Percentiles rank a stretch among this genome's conserved stretches.
Evolutionary conservation across 495 filamentous ascomycete species (phyloP).

Genomic region (Penicillium turbatum): DNA sequence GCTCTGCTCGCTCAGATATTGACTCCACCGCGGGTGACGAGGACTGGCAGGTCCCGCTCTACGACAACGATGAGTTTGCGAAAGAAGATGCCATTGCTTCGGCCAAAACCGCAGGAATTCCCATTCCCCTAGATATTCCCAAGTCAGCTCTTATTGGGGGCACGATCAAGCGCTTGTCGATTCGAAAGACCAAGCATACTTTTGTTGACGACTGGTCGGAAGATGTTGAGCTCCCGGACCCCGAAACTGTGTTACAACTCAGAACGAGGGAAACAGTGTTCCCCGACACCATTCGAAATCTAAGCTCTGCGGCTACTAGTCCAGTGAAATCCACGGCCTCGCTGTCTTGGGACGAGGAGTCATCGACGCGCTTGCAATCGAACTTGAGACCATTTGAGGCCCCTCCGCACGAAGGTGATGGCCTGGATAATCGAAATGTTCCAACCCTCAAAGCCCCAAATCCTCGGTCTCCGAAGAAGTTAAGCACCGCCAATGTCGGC

Average conservation of each 20-base stretch:
- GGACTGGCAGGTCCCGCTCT: conserved; percentile 76
- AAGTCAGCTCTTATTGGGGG: conserved; percentile 90
- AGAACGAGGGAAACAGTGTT: conserved; percentile 58
- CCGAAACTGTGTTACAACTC: conserved; percentile 56
- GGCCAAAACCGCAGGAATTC: conserved; percentile 84
- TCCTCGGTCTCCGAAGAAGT: conserved; percentile 49
- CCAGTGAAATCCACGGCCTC: conserved; percentile 36
- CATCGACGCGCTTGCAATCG: conserved; percentile 23
- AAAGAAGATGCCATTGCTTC: conserved; percentile 80
- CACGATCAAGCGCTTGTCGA: conserved; percentile 87
- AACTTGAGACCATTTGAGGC: conserved; percentile 45
- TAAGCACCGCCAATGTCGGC: conserved; percentile 19
- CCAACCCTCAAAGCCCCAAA: conserved; percentile 67
- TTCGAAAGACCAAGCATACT: conserved; percentile 69
- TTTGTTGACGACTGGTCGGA: conserved; percentile 87
- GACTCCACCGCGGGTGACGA: conserved; percentile 73
- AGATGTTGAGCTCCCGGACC: conserved; percentile 75
- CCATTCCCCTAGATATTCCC: conserved; percentile 85
- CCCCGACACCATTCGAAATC: conserved; percentile 63
- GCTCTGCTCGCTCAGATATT: conserved; percentile 74
- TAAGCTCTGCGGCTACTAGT: conserved; percentile 47
- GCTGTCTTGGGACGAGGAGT: conserved; percentile 28
- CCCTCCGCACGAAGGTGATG: conserved; percentile 59
- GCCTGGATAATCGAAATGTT: conserved; percentile 59
- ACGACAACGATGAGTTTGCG: conserved; percentile 72